These are phyloP conservation scores for Alternaria atra DNA, from an alignment of 2,329 filamentous ascomycete genomes.

Conservation along the genomic window DNA sequence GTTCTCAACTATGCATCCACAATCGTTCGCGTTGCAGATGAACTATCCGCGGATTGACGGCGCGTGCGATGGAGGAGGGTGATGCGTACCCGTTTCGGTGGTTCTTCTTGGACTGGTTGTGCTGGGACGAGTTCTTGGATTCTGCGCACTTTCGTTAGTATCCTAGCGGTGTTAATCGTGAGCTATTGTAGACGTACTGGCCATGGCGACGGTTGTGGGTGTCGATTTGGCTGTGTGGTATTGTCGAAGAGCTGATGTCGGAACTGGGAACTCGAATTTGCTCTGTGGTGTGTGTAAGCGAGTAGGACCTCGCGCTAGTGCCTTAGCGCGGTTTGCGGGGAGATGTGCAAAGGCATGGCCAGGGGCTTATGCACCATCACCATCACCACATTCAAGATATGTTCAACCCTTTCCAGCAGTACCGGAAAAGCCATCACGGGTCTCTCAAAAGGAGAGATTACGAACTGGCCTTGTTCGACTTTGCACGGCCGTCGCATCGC, in stretches of 20 bases:
- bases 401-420: neutral
- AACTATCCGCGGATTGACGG: slow-evolving; percentile 6
- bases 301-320: slow-evolving; percentile 22
- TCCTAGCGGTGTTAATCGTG: neutral
- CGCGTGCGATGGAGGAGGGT: slow-evolving; percentile 22
- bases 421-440: neutral
- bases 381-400: neutral
- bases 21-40: neutral
- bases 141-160: slow-evolving; percentile 64
- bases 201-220: slow-evolving; percentile 67
- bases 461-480: neutral
- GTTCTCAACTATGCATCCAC: slow-evolving; percentile 9
- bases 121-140: slow-evolving; percentile 99
- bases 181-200: slow-evolving; percentile 65
- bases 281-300: slow-evolving; percentile 24
- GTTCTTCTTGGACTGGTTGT: slow-evolving; percentile 98
- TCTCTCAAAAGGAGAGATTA: neutral
- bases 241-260: slow-evolving; percentile 36
- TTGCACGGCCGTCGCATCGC: neutral
- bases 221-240: slow-evolving; percentile 44
- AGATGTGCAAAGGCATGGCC: neutral
- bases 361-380: neutral
- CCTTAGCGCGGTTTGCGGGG: slow-evolving; percentile 1
- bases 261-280: slow-evolving; percentile 16
- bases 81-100: slow-evolving; percentile 94